A percentile compares a stretch with the other conserved stretches of the same genome.
These are phyloP conservation scores for Apiospora saccharicola DNA, from an alignment of 2,329 filamentous ascomycete species.

Conservation along the genomic window DNA sequence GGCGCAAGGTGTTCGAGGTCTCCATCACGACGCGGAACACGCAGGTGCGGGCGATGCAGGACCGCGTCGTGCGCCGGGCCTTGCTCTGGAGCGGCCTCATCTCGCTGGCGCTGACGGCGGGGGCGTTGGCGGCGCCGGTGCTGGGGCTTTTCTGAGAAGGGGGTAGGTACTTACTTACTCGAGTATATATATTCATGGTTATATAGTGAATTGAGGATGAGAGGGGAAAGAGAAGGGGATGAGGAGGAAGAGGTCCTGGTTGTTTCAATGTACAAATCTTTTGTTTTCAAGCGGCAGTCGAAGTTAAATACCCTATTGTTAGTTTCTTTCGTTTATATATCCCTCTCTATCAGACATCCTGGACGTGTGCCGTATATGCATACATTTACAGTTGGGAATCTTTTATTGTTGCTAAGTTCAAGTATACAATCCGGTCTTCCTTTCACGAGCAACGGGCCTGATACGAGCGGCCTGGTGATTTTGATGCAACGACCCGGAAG, in stretches of 20 bases:
- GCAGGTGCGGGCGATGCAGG: slow-evolving; percentile 44
- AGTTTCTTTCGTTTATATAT: neutral
- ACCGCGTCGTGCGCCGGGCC: slow-evolving; percentile 43
- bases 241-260: neutral
- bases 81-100: slow-evolving; percentile 45
- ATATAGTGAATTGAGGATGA: no score
- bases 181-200: neutral
- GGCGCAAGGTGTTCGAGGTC: slow-evolving; percentile 40
- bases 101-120: slow-evolving; percentile 40
- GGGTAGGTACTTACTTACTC: neutral
- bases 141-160: neutral
- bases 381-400: neutral
- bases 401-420: neutral
- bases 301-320: neutral
- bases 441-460: no score
- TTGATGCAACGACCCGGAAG: neutral
- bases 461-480: neutral
- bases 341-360: neutral
- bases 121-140: slow-evolving; percentile 33
- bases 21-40: slow-evolving; percentile 42
- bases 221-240: neutral
- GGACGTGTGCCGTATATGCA: neutral
- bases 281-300: neutral
- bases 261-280: neutral
- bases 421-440: neutral